Evolutionary conservation across 495 filamentous ascomycete genomes (phyloP), one percentile per base, ranked within the genome.

Genomic region (Hapsidospora chrysogenum): DNA sequence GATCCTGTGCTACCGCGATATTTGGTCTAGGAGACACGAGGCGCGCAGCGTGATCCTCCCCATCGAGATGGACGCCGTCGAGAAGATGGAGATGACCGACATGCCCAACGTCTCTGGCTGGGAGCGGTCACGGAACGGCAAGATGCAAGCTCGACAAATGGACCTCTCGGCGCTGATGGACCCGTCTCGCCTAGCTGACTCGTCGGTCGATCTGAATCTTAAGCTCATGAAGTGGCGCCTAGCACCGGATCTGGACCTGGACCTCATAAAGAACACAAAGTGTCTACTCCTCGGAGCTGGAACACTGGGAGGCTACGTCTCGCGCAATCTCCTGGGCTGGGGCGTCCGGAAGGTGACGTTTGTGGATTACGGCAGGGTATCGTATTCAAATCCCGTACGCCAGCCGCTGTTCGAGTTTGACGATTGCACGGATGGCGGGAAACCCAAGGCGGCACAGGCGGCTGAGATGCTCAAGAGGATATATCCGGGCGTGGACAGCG

Each of bases 161-260:
- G 80, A 86, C 48, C 64, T 97, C 1, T 76, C 78, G 13, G 84
- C 85, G 44, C 85, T 92, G 35, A 85, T 96, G 77, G 83, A 97
- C 51, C 89, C 89, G 4, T 60, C 42, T 36, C 74, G 72, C 41
- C 64, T 96, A 17, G 89, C 89, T 16, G 85, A 95, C 43, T 85
- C 93, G 53, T 80, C 86, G n/a, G 89, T 95, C 8, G 89, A 97
- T 48, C 72, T 97, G 32, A 97, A 97, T 47, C 65, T 95, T 40
- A 96, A 95, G 57, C 68, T 97, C 35, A 97, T 97, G 72, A 95
- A 94, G 60, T 97, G 89, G 89, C 75, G 89, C 17, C 81, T 97
- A 37, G 82, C 85, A 14, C 89, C 89, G 5, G 72, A 72, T 29
- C 62, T 97, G 16, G 69, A 96, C 50, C 74, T 97, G 9, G 84